phyloP scores from a whole-genome alignment of 208 protist genomes.

The Novymonas esmeraldas region DNA sequence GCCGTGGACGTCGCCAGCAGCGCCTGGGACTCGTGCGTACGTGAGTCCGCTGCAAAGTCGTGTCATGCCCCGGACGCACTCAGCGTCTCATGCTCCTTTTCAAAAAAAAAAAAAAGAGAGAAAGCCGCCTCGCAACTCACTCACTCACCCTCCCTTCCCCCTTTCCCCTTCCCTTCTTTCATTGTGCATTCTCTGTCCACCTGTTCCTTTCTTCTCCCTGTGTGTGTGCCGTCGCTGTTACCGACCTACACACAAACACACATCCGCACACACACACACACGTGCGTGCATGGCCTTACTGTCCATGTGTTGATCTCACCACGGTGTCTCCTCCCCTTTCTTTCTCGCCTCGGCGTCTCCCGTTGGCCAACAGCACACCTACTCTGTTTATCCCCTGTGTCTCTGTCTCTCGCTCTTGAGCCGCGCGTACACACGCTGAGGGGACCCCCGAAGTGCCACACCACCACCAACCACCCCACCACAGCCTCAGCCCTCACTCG shows the following conservation, averaged over 20 bases:
- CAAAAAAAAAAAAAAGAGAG: too few species aligned
- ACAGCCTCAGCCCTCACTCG: background rate
- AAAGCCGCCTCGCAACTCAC: background rate
- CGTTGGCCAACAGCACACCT: background rate
- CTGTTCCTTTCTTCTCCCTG: background rate
- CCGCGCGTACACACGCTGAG: too few species aligned
- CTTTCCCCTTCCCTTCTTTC: background rate
- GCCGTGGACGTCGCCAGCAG: too few species aligned
- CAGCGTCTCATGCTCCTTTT: too few species aligned
- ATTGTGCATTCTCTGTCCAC: too few species aligned
- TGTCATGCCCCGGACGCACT: too few species aligned
- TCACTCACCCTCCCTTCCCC: background rate
- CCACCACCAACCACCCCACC: too few species aligned
- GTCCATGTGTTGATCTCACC: background rate
- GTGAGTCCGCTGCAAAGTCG: too few species aligned
- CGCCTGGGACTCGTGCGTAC: too few species aligned
- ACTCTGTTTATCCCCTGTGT: background rate
- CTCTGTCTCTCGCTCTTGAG: constrained; percentile 1
- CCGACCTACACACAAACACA: constrained; percentile 5
- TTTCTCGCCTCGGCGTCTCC: background rate
- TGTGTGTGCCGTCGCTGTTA: background rate
- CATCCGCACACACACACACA: constrained; percentile 1
- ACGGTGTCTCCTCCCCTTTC: background rate
- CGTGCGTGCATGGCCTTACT: background rate
- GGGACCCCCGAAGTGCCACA: too few species aligned